Conservation (phyloP, 208 protist genomes). For the Leishmania mexicana region DNA sequence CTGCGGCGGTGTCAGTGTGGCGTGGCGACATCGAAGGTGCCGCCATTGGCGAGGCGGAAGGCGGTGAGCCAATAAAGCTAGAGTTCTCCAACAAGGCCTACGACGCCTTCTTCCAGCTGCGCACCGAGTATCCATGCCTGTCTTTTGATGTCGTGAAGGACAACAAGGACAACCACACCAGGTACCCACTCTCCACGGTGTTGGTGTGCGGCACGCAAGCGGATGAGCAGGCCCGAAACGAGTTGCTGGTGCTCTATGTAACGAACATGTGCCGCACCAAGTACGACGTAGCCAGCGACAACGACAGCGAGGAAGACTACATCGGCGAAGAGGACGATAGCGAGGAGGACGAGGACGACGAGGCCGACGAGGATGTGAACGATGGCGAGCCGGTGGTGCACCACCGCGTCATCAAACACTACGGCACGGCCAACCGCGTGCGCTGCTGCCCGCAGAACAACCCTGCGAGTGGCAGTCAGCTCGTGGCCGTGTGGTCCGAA, state of each 20-base stretch:
- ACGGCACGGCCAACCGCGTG: constrained; percentile 92
- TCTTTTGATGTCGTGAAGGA: constrained; percentile 86
- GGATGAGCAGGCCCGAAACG: constrained; percentile 89
- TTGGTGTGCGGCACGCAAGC: constrained; percentile 97
- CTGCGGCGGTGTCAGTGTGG: constrained; percentile 33
- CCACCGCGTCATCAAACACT: constrained; percentile 81
- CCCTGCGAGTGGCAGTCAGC: constrained; percentile 42
- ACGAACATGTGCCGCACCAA: constrained; percentile 94
- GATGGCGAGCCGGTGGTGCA: constrained; percentile 89
- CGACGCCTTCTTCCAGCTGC: constrained; percentile 91
- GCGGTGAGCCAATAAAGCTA: constrained; percentile 35
- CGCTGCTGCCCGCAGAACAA: constrained; percentile 85
- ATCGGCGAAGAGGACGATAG: constrained; percentile 82
- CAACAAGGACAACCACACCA: constrained; percentile 62
- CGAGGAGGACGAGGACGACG: constrained; percentile 80
- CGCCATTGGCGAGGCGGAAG: constrained; percentile 27
- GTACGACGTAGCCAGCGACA: constrained; percentile 91
- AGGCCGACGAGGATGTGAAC: constrained; percentile 75
- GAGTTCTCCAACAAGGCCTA: constrained; percentile 90
- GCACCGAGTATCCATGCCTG: constrained; percentile 88
- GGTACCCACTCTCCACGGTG: constrained; percentile 93
- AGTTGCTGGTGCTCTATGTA: constrained; percentile 94
- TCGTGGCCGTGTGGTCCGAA: constrained; percentile 96
- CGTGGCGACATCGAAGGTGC: constrained; percentile 31
- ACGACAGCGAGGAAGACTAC: constrained; percentile 85